phyloP scores from a whole-genome alignment of 2,329 filamentous ascomycete genomes.

The Exophiala sp. region DNA sequence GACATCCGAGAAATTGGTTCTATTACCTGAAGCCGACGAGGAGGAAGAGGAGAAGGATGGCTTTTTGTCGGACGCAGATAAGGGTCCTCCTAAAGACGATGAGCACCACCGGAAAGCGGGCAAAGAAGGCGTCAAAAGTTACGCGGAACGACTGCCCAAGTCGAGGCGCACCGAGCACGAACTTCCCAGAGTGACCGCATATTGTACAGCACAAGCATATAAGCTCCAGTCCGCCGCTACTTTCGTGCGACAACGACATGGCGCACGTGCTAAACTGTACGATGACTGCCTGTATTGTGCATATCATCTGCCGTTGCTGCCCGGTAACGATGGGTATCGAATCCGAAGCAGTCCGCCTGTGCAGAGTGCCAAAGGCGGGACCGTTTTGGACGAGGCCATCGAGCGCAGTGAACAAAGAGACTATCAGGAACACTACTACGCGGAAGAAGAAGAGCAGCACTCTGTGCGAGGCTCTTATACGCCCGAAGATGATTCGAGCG shows the following conservation, averaged over 20 bases:
- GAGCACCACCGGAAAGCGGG: slow-evolving; percentile 57
- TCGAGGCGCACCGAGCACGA: slow-evolving; percentile 72
- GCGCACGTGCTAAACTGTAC: slow-evolving; percentile 90
- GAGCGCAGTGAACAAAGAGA: slow-evolving; percentile 85
- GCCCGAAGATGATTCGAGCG: slow-evolving; percentile 32
- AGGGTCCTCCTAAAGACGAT: slow-evolving; percentile 47
- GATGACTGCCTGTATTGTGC: slow-evolving; percentile 96
- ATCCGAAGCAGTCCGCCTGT: slow-evolving; percentile 84
- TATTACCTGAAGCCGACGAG: slow-evolving; percentile 72
- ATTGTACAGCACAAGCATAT: slow-evolving; percentile 91
- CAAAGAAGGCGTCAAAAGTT: slow-evolving; percentile 68
- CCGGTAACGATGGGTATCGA: slow-evolving; percentile 78
- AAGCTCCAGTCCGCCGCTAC: slow-evolving; percentile 82
- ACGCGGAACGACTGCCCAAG: slow-evolving; percentile 89
- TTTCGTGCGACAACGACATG: slow-evolving; percentile 81
- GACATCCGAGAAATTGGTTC: slow-evolving; percentile 91
- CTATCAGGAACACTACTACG: slow-evolving; percentile 86
- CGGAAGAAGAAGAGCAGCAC: slow-evolving; percentile 56
- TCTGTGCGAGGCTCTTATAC: slow-evolving; percentile 38
- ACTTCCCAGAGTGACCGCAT: slow-evolving; percentile 83
- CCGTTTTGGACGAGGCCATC: slow-evolving; percentile 88
- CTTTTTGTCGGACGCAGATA: slow-evolving; percentile 52
- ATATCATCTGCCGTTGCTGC: slow-evolving; percentile 83
- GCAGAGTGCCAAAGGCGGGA: slow-evolving; percentile 89
- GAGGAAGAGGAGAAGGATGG: slow-evolving; percentile 53